These are phyloP conservation scores for Mucor indicus DNA, from an alignment of 371 early-diverging fungal genomes.

Conservation along the genomic window DNA sequence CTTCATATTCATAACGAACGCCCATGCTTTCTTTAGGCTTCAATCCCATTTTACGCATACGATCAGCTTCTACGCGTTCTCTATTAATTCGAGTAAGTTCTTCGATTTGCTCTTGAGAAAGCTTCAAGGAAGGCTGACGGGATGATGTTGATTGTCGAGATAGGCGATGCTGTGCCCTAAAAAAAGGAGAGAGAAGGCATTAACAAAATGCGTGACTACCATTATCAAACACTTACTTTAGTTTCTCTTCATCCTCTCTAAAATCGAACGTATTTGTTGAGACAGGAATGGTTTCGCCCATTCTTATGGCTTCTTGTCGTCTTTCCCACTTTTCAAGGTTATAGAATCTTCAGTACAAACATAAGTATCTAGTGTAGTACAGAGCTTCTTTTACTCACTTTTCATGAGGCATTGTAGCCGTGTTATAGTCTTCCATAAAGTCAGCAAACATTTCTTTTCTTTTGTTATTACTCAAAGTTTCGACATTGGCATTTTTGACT, in stretches of 20 bases:
- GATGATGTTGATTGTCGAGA: slow-evolving; percentile 18
- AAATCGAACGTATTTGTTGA: slow-evolving; percentile 25
- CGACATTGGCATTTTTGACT: slow-evolving; percentile 61
- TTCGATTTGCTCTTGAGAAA: slow-evolving; percentile 58
- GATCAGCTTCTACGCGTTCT: slow-evolving; percentile 67
- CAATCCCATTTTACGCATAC: slow-evolving; percentile 65
- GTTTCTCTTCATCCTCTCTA: slow-evolving; percentile 47
- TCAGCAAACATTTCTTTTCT: slow-evolving; percentile 65
- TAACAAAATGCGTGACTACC: too few relatives aligned
- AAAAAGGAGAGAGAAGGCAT: too few relatives aligned
- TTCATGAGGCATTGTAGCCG: slow-evolving; percentile 71
- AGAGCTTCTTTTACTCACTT: slow-evolving; percentile 34
- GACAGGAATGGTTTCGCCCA: slow-evolving; percentile 41
- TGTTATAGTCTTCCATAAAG: slow-evolving; percentile 79
- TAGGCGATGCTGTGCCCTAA: slow-evolving; percentile 27
- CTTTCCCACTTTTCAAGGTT: slow-evolving; percentile 57
- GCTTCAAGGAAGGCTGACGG: slow-evolving; percentile 27
- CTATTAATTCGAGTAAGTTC: slow-evolving; percentile 62
- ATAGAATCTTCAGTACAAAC: slow-evolving; percentile 40
- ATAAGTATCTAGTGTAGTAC: background rate
- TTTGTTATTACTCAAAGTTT: slow-evolving; percentile 47
- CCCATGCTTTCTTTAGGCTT: slow-evolving; percentile 49
- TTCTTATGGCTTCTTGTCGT: slow-evolving; percentile 53
- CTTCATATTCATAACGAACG: slow-evolving; percentile 46
- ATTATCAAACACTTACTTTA: slow-evolving; percentile 40